A percentile compares a stretch with the other conserved stretches of the same genome.
Conservation (phyloP, 169 alveolate species). For the Plasmodium adleri region DNA sequence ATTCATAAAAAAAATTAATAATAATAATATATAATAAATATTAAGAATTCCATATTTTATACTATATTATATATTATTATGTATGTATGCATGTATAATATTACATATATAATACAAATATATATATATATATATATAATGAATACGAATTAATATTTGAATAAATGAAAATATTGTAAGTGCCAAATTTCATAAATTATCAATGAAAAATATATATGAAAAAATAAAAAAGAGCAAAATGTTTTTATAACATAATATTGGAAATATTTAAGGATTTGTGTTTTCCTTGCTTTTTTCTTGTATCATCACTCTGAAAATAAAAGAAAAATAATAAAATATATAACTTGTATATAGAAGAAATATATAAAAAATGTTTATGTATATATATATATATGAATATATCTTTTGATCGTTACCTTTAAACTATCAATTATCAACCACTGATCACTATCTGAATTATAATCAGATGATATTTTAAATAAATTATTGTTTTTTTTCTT, state of each 20-base stretch:
- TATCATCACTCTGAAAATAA: conserved; percentile 34
- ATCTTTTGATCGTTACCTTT: conserved; percentile 40
- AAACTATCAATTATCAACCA: conserved; percentile 76
- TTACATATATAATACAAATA: too few relatives aligned
- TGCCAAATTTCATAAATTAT: too few relatives aligned
- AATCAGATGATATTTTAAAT: conserved; percentile 37
- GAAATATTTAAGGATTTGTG: conserved; percentile 34
- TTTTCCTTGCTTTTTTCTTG: conserved; percentile 23
- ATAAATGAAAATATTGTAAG: too few relatives aligned
- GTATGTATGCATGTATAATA: background rate
- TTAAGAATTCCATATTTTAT: too few relatives aligned
- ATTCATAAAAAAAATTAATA: background rate
- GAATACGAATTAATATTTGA: too few relatives aligned
- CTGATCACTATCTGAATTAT: conserved; percentile 64
- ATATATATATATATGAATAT: background rate
- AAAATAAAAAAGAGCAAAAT: too few relatives aligned
- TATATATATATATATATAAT: too few relatives aligned
- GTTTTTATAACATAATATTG: conserved; percentile 40
- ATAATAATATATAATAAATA: background rate
- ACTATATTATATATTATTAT: background rate
- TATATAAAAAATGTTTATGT: background rate
- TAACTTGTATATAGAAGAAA: too few relatives aligned
- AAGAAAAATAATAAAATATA: conserved; percentile 7
- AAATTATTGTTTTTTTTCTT: conserved; percentile 26
- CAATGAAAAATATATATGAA: too few relatives aligned